Percentiles rank a stretch among this genome's conserved stretches.
Conservation (phyloP, 2,329 filamentous ascomycete species). For the Pseudogymnoascus sp. region DNA sequence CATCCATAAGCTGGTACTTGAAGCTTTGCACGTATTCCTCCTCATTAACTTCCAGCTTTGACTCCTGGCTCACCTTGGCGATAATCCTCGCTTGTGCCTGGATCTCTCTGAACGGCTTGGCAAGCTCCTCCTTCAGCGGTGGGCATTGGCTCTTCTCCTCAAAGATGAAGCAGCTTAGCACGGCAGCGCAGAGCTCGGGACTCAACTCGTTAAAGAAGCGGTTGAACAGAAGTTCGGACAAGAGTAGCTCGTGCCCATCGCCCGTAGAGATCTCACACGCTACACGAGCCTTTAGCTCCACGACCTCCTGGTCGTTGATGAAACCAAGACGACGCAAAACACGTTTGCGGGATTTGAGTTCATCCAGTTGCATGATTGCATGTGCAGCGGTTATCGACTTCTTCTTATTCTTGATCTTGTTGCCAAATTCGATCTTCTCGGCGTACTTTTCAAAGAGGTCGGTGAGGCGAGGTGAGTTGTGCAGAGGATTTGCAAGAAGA, state of each 20-base stretch:
- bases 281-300: constrained; percentile 92
- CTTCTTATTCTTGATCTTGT: constrained; percentile 80
- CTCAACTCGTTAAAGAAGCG: constrained; percentile 95
- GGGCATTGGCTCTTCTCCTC: constrained; percentile 86
- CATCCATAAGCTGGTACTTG: constrained; percentile 96
- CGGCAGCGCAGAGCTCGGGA: constrained; percentile 77
- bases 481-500: constrained; percentile 78
- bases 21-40: constrained; percentile 85
- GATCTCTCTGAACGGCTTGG: constrained; percentile 78
- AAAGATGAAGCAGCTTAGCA: constrained; percentile 91
- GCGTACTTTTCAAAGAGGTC: constrained; percentile 83
- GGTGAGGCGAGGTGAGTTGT: constrained; percentile 77
- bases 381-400: constrained; percentile 79
- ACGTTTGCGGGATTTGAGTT: constrained; percentile 91
- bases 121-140: constrained; percentile 72
- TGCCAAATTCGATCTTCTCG: constrained; percentile 64
- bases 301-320: constrained; percentile 90
- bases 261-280: constrained; percentile 87
- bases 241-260: constrained; percentile 82
- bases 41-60: constrained; percentile 88
- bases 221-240: constrained; percentile 91
- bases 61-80: constrained; percentile 89
- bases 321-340: constrained; percentile 90
- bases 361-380: constrained; percentile 86
- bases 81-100: constrained; percentile 79